Base-by-base conservation (phyloP, 768 basidiomycete species). In the Candolleomyces eurysporus region DNA sequence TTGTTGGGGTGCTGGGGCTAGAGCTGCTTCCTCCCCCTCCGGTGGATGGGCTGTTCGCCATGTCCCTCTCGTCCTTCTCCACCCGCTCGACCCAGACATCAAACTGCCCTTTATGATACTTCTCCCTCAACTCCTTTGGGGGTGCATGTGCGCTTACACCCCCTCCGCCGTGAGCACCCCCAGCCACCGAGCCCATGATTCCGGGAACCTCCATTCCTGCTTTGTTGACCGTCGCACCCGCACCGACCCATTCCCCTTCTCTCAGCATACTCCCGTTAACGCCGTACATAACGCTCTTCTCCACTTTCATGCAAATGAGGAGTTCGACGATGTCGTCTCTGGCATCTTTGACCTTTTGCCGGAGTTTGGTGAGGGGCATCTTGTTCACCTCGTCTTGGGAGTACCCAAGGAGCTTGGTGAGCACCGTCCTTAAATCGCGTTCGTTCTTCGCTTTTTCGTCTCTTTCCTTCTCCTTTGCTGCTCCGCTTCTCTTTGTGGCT, bases 81-180 rank as follows among this genome's bases (percentile, higher is more conserved):
- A 55, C 21, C 39, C 53, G 36, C 36, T 36, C 53, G 32, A 40
- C 40, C 53, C 53, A 55, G 32, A 55, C 11, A 31, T 55, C 53
- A 21, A 55, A 55, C 53, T 55, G 53, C 32, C 19, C 40, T 36
- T 36, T 36, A 55, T 55, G 53, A 42, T 55, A 55, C 14, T 55
- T 55, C 39, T 55, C 53, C 39, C 53, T 55, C 32, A 55, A 11
- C 32, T 55, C 53, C 19, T 36, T 55, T 22, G 53, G 53, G 10
- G 53, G 53, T 16, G 40, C 39, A 10, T 55, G 53, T 22, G 21
- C 53, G 19, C 53, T 42, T 3, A 55, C 53, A 9, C 53, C 53
- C 17, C 53, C 39, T 39, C 53, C 53, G 17, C 53, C 53, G 5
- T 3, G 1, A 3, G 53, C 53, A 13, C 16, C 17, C 3, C 31